Evolutionary conservation across 345 rosid genomes (phyloP), one percentile per base, ranked within the genome.

Genomic region (Arabis alpina): DNA sequence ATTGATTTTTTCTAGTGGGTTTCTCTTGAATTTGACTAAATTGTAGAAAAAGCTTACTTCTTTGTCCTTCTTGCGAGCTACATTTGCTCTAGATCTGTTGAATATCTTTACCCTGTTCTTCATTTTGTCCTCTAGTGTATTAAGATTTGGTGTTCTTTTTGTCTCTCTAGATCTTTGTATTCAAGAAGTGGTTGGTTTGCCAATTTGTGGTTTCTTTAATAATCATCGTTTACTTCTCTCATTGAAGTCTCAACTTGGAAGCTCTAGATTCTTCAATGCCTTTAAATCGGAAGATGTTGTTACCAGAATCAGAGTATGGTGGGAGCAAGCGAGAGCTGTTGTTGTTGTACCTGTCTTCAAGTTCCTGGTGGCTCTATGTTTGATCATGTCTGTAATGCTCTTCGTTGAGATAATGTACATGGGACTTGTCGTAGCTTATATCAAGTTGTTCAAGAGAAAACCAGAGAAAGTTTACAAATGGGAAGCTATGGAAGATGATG

Each of bases 321-420:
- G 71, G 79, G 70, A 43, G 61, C 66, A 70, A 49, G 9, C 48
- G 10, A 70, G 79, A 16, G 61, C 49, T 56, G 25, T 70, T 0
- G 61, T 85, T 14, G 41, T 74, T 60, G 71, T 77, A 4, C 83
- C 83, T 5, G 47, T 86, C 70, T 80, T 86, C 41, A 68, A 45
- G 59, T 56, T 74, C 24, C 71, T 82, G 10, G 72, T 83, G 54
- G 57, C 52, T 37, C 7, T 83, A 34, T 82, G 84, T 66, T 72
- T 76, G 44, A 63, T 71, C 28, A 80, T 83, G 83, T 83, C 90
- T 32, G 52, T 83, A 1, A 74, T 82, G 84, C 78, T 86, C 51
- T 83, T 86, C 71, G 36, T 78, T 1, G 86, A 83, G 61, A 55
- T 82, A 13, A 77, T 86, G 54, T 80, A 83, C 79, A 83, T 82